Base-by-base conservation (phyloP, 2,329 filamentous ascomycete species). In the Aureobasidium sp. region DNA sequence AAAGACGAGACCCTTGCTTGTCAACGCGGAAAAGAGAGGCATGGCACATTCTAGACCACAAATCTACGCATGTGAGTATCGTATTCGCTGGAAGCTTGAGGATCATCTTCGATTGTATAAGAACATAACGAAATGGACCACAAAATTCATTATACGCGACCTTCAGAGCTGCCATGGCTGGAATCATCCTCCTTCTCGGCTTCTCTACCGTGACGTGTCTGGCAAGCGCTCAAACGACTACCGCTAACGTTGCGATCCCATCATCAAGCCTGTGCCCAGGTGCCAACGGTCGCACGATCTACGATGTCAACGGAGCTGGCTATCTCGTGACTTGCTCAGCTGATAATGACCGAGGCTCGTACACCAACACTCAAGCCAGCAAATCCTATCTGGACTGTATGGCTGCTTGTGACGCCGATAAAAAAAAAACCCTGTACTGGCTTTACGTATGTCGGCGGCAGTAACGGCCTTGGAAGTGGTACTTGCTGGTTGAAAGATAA, bases 401-500 rank as follows among this genome's bases (percentile, higher is more conserved):
- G 56, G 45, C 22, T 17, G 38, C 53, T 7, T 55, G 56, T 22
- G 56, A 57, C 35, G 25, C 47, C 3, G 35, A 47, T n/a, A 11
- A 8, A 2, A 17, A n/a, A 21, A 3, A 39, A 32, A 19, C 50
- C 50, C 17, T 57, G 56, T 47, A 27, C 24, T 29, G 56, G 53
- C 2, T 57, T 57, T 30, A 54, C 54, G 12, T 57, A 55, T 11
- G 59, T 58, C 16, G 50, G 60, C 2, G 51, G 52, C 1, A 30
- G 19, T 5, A 22, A 56, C 39, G 60, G 61, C 16, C 39, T 34
- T 30, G 58, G 59, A 11, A 19, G 53, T 10, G 62, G 62, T 14
- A 58, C 52, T 16, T 64, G 61, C 40, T 60, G 55, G 45, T 53
- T 62, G 22, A 61, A 61, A 35, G 56, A 45, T n/a, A 25, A 40